Conservation (phyloP, 2,329 filamentous ascomycete species). For the Exophiala dermatitidis region DNA sequence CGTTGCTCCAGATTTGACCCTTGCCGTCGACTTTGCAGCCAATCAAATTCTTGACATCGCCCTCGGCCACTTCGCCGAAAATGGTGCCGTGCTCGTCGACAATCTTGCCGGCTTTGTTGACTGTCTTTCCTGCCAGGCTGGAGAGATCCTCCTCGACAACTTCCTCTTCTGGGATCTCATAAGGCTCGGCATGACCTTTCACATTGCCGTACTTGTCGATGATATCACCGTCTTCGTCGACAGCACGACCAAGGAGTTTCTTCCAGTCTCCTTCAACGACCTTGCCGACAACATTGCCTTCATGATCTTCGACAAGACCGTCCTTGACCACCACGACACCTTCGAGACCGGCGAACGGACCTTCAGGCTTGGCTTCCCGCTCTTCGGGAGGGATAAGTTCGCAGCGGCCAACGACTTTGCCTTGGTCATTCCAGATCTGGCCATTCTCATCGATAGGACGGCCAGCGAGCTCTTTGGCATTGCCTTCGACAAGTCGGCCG, state of each 20-base stretch:
- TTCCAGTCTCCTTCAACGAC: slow-evolving; percentile 65
- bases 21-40: slow-evolving; percentile 57
- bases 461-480: slow-evolving; percentile 49
- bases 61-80: slow-evolving; percentile 51
- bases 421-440: slow-evolving; percentile 50
- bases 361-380: slow-evolving; percentile 49
- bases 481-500: slow-evolving; percentile 50
- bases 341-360: slow-evolving; percentile 52
- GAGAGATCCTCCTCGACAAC: slow-evolving; percentile 49
- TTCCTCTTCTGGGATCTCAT: slow-evolving; percentile 43
- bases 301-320: slow-evolving; percentile 61
- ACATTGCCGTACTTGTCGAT: slow-evolving; percentile 65
- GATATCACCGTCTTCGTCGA: slow-evolving; percentile 78
- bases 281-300: slow-evolving; percentile 69
- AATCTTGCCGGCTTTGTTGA: slow-evolving; percentile 58
- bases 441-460: slow-evolving; percentile 51
- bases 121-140: slow-evolving; percentile 53
- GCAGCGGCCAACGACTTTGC: slow-evolving; percentile 51
- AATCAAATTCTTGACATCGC: slow-evolving; percentile 49
- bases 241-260: slow-evolving; percentile 62
- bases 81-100: slow-evolving; percentile 54
- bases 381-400: slow-evolving; percentile 53
- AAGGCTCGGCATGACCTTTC: slow-evolving; percentile 54
- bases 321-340: slow-evolving; percentile 52
- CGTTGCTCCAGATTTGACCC: slow-evolving; percentile 58